A percentile compares a stretch with the other conserved stretches of the same genome.
phyloP scores from a whole-genome alignment of 352 stramenopile species.

The Pythium biforme region DNA sequence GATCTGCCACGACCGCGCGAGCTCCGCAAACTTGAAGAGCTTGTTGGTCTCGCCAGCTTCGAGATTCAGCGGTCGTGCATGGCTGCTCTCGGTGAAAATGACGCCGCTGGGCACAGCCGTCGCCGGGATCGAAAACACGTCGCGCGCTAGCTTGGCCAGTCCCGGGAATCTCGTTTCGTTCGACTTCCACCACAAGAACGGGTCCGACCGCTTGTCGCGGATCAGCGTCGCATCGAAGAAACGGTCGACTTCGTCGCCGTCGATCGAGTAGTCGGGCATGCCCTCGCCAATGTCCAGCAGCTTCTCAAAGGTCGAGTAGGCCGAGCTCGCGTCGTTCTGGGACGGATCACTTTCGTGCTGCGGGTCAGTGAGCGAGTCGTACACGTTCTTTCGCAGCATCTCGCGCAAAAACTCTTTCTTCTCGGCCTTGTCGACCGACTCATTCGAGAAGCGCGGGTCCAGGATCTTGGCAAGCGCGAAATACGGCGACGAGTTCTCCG shows the following conservation, averaged over 20 bases:
- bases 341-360: constrained; percentile 53
- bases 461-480: constrained; percentile 76
- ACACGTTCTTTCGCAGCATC: constrained; percentile 73
- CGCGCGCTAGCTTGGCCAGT: constrained; percentile 70
- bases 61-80: constrained; percentile 55
- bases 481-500: constrained; percentile 65
- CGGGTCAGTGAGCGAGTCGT: constrained; percentile 55
- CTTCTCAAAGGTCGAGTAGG: constrained; percentile 82
- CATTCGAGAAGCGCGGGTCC: constrained; percentile 77
- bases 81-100: constrained; percentile 67
- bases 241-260: constrained; percentile 76
- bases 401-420: constrained; percentile 78
- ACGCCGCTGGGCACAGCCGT: constrained; percentile 65
- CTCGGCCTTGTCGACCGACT: constrained; percentile 68
- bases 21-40: constrained; percentile 73
- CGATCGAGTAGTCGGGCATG: constrained; percentile 74
- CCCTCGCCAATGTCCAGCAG: constrained; percentile 78
- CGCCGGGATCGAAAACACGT: constrained; percentile 72
- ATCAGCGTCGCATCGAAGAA: constrained; percentile 83
- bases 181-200: constrained; percentile 83
- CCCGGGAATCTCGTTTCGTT: constrained; percentile 74
- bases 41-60: constrained; percentile 66
- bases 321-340: constrained; percentile 58
- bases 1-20: constrained; percentile 75
- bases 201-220: constrained; percentile 75